Evolutionary conservation across 441 rosid species (phyloP).

Genomic region (Raphanus hybrid): DNA sequence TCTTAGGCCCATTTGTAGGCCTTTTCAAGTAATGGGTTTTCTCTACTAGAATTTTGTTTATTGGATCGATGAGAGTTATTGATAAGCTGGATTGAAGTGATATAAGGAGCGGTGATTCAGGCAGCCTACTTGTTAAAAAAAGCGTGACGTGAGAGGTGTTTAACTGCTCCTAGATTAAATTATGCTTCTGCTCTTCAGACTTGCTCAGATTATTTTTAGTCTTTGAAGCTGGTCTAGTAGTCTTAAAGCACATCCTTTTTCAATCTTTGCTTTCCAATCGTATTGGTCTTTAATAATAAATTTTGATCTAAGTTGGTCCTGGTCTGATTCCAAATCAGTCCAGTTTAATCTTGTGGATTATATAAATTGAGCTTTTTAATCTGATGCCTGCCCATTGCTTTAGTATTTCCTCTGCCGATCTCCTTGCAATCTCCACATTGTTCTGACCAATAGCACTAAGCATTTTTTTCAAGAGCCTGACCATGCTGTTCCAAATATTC

Average conservation of each 20-base stretch:
- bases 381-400: conserved; percentile 30
- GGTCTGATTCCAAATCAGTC: not conserved
- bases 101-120: conserved; percentile 70
- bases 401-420: conserved; percentile 62
- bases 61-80: no score
- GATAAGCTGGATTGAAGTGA: no score
- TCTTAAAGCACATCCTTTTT: conserved; percentile 49
- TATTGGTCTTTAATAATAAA: not conserved
- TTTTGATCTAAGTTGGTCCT: not conserved
- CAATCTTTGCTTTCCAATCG: not conserved
- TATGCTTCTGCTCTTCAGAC: conserved; percentile 79
- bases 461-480: conserved; percentile 19
- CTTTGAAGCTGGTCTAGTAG: conserved; percentile 88
- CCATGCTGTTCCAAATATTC: no score
- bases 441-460: conserved; percentile 79
- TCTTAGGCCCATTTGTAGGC: no score
- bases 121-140: conserved; percentile 64
- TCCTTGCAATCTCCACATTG: conserved; percentile 64
- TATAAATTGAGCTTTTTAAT: not conserved
- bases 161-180: conserved; percentile 61
- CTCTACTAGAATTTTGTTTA: no score
- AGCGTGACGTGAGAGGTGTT: conserved; percentile 67
- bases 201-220: conserved; percentile 58
- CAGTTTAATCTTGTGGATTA: not conserved
- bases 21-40: no score